A percentile compares a stretch with the other conserved stretches of the same genome.
Conservation (phyloP, 2,329 filamentous ascomycete species). For the Orbilia oligospora region DNA sequence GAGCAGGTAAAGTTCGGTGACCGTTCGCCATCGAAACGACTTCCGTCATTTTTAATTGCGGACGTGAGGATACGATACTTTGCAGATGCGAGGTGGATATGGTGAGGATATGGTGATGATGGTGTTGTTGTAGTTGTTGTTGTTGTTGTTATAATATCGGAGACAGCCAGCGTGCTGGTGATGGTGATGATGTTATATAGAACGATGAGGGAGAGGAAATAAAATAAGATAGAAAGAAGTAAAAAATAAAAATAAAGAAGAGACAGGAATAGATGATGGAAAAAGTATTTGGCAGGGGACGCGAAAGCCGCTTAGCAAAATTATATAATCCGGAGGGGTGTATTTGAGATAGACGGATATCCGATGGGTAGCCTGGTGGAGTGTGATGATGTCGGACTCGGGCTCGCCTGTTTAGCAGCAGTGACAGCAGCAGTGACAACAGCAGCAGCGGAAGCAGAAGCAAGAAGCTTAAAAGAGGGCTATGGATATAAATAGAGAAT, state of each 20-base stretch:
- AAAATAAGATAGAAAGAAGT: conserved; percentile 15
- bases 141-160: conserved; percentile 24
- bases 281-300: conserved; percentile 28
- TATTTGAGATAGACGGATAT: conserved; percentile 38
- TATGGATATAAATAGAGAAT: conserved; percentile 45
- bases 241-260: conserved; percentile 5
- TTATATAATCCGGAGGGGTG: conserved; percentile 40
- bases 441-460: no score
- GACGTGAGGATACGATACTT: conserved; percentile 1
- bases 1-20: conserved; percentile 57
- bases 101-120: conserved; percentile 6
- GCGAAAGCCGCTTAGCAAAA: conserved; percentile 35
- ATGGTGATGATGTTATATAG: not conserved
- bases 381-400: conserved; percentile 25
- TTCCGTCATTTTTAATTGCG: conserved; percentile 41
- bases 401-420: conserved; percentile 11
- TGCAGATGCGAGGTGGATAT: not conserved
- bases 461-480: conserved; percentile 13
- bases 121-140: not conserved
- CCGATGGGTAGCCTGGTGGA: conserved; percentile 10
- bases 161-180: conserved; percentile 50
- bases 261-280: conserved; percentile 3
- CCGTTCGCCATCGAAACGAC: conserved; percentile 60
- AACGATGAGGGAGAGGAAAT: not conserved
- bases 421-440: not conserved